Conservation (phyloP, 75 land plant species). For the Larix kaempferi region DNA sequence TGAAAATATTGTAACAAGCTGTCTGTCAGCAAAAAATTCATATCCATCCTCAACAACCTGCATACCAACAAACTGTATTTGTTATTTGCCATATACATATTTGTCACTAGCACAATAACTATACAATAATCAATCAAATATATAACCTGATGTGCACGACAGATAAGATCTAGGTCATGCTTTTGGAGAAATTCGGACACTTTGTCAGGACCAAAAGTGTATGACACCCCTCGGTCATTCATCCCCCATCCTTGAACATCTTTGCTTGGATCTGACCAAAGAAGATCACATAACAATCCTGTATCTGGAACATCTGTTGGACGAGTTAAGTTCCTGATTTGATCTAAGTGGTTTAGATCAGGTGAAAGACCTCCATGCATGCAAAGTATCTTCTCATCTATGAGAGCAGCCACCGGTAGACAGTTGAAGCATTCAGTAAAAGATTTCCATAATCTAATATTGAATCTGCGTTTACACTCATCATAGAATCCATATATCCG, state of each 20-base stretch:
- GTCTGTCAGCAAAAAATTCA: slow-evolving; percentile 87
- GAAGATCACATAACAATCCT: slow-evolving; percentile 76
- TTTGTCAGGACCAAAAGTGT: slow-evolving; percentile 73
- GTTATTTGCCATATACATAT: neutral
- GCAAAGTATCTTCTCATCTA: slow-evolving; percentile 86
- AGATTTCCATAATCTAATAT: slow-evolving; percentile 79
- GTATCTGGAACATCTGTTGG: slow-evolving; percentile 81
- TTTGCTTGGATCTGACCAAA: slow-evolving; percentile 84
- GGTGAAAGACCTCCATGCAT: slow-evolving; percentile 95
- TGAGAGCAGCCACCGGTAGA: slow-evolving; percentile 80
- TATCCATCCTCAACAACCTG: slow-evolving; percentile 97
- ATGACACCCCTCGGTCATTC: slow-evolving; percentile 88
- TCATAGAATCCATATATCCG: slow-evolving; percentile 85
- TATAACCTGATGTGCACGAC: slow-evolving; percentile 90
- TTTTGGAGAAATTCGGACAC: slow-evolving; percentile 65
- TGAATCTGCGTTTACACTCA: slow-evolving; percentile 82
- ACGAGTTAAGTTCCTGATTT: slow-evolving; percentile 50
- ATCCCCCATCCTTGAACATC: slow-evolving; percentile 76
- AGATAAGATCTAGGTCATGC: slow-evolving; percentile 83
- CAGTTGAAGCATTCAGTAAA: slow-evolving; percentile 85
- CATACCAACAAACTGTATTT: neutral
- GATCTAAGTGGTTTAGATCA: slow-evolving; percentile 61
- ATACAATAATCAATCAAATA: neutral
- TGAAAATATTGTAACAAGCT: slow-evolving; percentile 80
- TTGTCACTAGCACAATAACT: neutral